Conservation (phyloP, 2,329 filamentous ascomycete genomes). For the Aspergillus ruber region DNA sequence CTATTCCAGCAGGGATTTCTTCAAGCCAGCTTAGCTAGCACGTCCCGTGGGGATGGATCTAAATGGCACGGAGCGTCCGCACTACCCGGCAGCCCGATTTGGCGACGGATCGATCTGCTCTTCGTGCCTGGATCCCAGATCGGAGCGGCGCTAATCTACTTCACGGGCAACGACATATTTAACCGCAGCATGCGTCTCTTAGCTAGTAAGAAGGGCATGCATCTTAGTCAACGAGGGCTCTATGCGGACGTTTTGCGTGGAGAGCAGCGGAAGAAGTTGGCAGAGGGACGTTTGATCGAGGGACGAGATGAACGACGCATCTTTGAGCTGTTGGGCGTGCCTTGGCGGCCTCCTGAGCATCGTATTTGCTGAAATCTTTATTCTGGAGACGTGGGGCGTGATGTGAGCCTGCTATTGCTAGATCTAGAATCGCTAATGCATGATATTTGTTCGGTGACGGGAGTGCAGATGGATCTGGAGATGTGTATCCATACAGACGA, state of each 20-base stretch:
- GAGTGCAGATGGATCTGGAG: no score
- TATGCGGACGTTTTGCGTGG: slow-evolving; percentile 64
- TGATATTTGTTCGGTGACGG: no score
- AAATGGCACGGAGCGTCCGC: slow-evolving; percentile 88
- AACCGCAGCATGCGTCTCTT: slow-evolving; percentile 78
- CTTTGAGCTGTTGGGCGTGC: slow-evolving; percentile 74
- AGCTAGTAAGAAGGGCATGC: slow-evolving; percentile 73
- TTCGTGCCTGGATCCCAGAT: slow-evolving; percentile 73
- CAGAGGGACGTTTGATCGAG: slow-evolving; percentile 65
- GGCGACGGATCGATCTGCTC: slow-evolving; percentile 79
- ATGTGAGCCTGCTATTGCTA: neutral
- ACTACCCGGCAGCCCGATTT: slow-evolving; percentile 54
- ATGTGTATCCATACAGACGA: no score
- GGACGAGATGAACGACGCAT: slow-evolving; percentile 69
- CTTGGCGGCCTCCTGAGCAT: slow-evolving; percentile 72
- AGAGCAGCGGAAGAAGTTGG: slow-evolving; percentile 52
- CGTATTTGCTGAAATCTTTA: slow-evolving; percentile 57
- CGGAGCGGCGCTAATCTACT: slow-evolving; percentile 86
- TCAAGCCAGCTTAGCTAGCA: slow-evolving; percentile 60
- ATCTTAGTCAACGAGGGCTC: slow-evolving; percentile 76
- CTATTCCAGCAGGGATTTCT: slow-evolving; percentile 62
- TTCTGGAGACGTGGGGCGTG: neutral
- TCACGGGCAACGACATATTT: slow-evolving; percentile 92
- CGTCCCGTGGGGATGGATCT: slow-evolving; percentile 52
- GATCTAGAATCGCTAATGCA: no score